These are phyloP conservation scores for Rutstroemia sp. DNA, from an alignment of 2,329 filamentous ascomycete genomes.

Conservation along the genomic window DNA sequence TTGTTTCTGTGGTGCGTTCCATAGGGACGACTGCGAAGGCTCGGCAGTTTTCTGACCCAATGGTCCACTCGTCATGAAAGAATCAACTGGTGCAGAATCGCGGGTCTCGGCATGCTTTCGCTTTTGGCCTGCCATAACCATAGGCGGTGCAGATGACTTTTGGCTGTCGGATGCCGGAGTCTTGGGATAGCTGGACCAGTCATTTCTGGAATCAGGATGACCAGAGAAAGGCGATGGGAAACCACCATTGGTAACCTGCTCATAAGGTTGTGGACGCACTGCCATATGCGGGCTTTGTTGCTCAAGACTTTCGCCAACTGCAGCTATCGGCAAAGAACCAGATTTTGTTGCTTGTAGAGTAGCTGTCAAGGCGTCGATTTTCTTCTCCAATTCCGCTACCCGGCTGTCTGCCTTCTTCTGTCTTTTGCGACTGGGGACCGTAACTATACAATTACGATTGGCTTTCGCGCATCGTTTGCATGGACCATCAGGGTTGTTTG, in stretches of 20 bases:
- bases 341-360: slow-evolving; percentile 29
- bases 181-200: slow-evolving; percentile 24
- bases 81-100: slow-evolving; percentile 9
- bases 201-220: slow-evolving; percentile 18
- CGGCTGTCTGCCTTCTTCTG: slow-evolving; percentile 38
- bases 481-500: slow-evolving; percentile 27
- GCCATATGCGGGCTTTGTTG: slow-evolving; percentile 2
- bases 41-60: slow-evolving; percentile 3
- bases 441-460: slow-evolving; percentile 33
- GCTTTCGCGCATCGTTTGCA: slow-evolving; percentile 36
- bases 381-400: slow-evolving; percentile 37
- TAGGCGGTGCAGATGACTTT: slow-evolving; percentile 22
- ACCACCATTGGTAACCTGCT: slow-evolving; percentile 29
- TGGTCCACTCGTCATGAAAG: slow-evolving; percentile 2
- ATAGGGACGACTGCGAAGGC: not conserved
- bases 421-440: slow-evolving; percentile 35
- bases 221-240: slow-evolving; percentile 19
- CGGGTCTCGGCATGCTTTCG: slow-evolving; percentile 27
- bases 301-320: slow-evolving; percentile 9
- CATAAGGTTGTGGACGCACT: slow-evolving; percentile 22
- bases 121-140: slow-evolving; percentile 30
- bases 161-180: slow-evolving; percentile 20
- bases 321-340: slow-evolving; percentile 6
- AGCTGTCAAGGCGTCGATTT: slow-evolving; percentile 35
- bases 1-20: slow-evolving; percentile 4